These are phyloP conservation scores for Dendrostoma leiphaemia DNA, from an alignment of 2,329 filamentous ascomycete species.

Conservation along the genomic window DNA sequence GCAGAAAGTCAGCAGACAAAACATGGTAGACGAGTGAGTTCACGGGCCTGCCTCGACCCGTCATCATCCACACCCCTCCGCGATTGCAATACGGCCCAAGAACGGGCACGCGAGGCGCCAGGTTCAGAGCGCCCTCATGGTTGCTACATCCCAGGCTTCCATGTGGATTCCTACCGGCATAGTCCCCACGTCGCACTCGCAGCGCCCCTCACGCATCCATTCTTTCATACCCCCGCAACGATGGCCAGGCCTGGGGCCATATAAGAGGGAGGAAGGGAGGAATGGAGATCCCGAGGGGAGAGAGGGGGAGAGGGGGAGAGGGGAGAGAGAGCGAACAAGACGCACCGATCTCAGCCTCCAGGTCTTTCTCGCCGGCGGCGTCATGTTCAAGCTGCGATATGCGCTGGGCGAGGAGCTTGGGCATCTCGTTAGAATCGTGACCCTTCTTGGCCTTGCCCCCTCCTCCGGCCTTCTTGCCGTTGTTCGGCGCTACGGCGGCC, in stretches of 20 bases:
- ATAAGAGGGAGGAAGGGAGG: too few relatives aligned
- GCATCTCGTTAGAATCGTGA: conserved; percentile 82
- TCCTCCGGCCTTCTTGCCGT: conserved; percentile 62
- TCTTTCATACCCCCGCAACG: too few relatives aligned
- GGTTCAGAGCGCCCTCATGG: too few relatives aligned
- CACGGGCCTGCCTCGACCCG: not conserved
- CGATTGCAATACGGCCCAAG: too few relatives aligned
- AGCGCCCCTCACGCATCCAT: too few relatives aligned
- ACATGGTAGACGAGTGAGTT: not conserved
- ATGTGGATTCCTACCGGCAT: too few relatives aligned
- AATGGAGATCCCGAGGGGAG: too few relatives aligned
- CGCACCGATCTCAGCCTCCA: conserved; percentile 90
- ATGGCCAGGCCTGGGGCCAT: too few relatives aligned
- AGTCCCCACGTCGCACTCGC: too few relatives aligned
- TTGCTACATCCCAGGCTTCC: too few relatives aligned
- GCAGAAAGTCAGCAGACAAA: conserved; percentile 20
- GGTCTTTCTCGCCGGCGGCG: conserved; percentile 88
- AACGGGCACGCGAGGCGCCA: too few relatives aligned
- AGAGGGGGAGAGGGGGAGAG: not conserved
- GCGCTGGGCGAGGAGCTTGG: conserved; percentile 86
- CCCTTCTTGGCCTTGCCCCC: conserved; percentile 75
- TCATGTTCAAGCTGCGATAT: conserved; percentile 95
- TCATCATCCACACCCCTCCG: too few relatives aligned
- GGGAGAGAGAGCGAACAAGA: conserved; percentile 13
- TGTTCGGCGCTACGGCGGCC: conserved; percentile 62